Conservation (phyloP, 257 asterid genomes). For the Leonotis leonurus region DNA sequence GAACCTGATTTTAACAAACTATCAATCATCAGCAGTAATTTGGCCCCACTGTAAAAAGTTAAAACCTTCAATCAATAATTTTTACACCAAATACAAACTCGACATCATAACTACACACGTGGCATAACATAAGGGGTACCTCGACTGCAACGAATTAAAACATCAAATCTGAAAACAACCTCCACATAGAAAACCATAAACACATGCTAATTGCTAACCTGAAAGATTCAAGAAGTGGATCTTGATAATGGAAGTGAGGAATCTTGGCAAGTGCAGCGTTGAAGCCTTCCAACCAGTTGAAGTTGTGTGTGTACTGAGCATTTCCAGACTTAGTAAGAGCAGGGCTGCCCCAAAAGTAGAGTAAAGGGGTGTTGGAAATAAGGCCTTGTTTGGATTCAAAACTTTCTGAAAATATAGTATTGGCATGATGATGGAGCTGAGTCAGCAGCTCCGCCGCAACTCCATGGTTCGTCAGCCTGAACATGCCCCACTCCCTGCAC, state of each 20-base stretch:
- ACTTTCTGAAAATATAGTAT: slow-evolving; percentile 28
- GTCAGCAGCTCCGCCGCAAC: slow-evolving; percentile 39
- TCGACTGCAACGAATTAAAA: no score
- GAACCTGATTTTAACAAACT: slow-evolving; percentile 27
- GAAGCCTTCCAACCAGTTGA: slow-evolving; percentile 83
- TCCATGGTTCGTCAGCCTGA: slow-evolving; percentile 75
- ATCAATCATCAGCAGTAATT: slow-evolving; percentile 14
- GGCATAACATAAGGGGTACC: neutral
- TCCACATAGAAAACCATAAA: no score
- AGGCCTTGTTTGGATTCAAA: slow-evolving; percentile 50
- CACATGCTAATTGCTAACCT: slow-evolving; percentile 42
- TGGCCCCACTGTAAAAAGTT: neutral
- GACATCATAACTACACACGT: neutral
- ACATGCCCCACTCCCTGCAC: slow-evolving; percentile 81
- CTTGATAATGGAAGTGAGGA: slow-evolving; percentile 24
- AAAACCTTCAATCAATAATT: no score
- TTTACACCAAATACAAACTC: no score
- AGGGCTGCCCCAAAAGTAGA: slow-evolving; percentile 88
- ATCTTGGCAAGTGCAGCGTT: slow-evolving; percentile 36
- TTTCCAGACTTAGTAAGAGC: slow-evolving; percentile 35
- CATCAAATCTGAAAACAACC: neutral
- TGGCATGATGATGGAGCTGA: slow-evolving; percentile 40
- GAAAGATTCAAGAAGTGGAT: slow-evolving; percentile 50
- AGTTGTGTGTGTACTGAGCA: slow-evolving; percentile 12
- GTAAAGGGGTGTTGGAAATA: slow-evolving; percentile 28